A percentile compares a stretch with the other conserved stretches of the same genome.
Evolutionary conservation across 176 grass and related monocot genomes (phyloP).

Genomic region (Triticum turgidum): DNA sequence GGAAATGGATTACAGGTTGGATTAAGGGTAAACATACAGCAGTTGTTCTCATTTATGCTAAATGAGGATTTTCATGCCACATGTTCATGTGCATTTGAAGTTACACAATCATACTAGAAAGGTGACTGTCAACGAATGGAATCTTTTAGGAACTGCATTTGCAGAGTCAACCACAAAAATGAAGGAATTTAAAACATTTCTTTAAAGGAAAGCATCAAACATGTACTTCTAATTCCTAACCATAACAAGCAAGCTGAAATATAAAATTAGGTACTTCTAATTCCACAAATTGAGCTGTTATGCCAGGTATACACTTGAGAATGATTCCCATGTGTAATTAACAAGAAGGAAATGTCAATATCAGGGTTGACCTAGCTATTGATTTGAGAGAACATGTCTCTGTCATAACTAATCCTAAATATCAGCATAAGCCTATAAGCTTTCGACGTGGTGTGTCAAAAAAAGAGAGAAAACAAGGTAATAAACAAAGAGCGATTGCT

Average conservation of each 20-base stretch:
- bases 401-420: background rate
- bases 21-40: constrained; percentile 2
- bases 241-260: background rate
- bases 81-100: background rate
- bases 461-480: background rate
- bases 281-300: background rate
- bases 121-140: background rate
- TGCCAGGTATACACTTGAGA: background rate
- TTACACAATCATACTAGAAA: background rate
- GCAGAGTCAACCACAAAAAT: background rate
- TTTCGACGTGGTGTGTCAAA: background rate
- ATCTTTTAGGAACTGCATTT: background rate
- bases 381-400: background rate
- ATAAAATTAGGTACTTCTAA: background rate
- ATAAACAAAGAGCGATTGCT: background rate
- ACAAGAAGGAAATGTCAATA: constrained; percentile 13
- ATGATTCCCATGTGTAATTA: background rate
- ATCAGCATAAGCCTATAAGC: background rate
- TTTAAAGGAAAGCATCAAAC: constrained; percentile 14
- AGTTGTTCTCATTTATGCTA: background rate
- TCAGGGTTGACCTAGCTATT: background rate
- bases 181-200: background rate
- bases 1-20: background rate
- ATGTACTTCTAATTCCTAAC: background rate
- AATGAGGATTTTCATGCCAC: background rate